Evolutionary conservation across 805 yeast genomes (phyloP).

Genomic region (Yarrowia sp.): DNA sequence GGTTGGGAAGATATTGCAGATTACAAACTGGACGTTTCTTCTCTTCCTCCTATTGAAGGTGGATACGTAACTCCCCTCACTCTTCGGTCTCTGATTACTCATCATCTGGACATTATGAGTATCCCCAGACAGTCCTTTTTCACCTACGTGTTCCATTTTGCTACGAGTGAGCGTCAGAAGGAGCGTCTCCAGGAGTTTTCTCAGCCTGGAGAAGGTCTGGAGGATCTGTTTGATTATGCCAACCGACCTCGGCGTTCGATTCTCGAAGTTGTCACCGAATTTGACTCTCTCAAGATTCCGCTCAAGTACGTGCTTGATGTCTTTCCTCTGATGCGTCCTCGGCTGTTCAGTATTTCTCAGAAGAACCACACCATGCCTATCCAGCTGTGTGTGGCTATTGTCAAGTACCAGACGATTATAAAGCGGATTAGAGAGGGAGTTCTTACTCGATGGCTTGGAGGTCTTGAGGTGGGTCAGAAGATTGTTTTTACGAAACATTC

Average conservation of each 20-base stretch:
- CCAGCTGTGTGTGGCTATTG: conserved; percentile 82
- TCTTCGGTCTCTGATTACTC: conserved; percentile 70
- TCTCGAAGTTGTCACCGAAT: conserved; percentile 82
- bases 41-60: conserved; percentile 49
- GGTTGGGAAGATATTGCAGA: conserved; percentile 80
- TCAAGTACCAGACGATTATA: conserved; percentile 83
- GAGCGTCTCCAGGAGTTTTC: conserved; percentile 81
- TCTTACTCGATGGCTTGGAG: conserved; percentile 77
- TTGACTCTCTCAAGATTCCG: conserved; percentile 77
- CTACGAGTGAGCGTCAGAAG: conserved; percentile 72
- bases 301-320: conserved; percentile 75
- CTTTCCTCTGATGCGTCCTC: conserved; percentile 78
- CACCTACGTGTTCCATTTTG: conserved; percentile 74
- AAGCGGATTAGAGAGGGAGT: conserved; percentile 78
- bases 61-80: conserved; percentile 70
- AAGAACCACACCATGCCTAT: conserved; percentile 36
- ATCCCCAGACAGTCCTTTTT: conserved; percentile 89
- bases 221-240: conserved; percentile 89
- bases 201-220: conserved; percentile 68
- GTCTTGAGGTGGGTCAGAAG: conserved; percentile 56
- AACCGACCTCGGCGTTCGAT: conserved; percentile 90
- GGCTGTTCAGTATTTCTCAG: conserved; percentile 87
- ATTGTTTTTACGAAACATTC: conserved; percentile 57
- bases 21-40: conserved; percentile 50
- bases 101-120: conserved; percentile 81